A percentile compares a stretch with the other conserved stretches of the same genome.
Conservation (phyloP, 192 early-diverging fungal species). For the Entophlyctis helioformis region DNA sequence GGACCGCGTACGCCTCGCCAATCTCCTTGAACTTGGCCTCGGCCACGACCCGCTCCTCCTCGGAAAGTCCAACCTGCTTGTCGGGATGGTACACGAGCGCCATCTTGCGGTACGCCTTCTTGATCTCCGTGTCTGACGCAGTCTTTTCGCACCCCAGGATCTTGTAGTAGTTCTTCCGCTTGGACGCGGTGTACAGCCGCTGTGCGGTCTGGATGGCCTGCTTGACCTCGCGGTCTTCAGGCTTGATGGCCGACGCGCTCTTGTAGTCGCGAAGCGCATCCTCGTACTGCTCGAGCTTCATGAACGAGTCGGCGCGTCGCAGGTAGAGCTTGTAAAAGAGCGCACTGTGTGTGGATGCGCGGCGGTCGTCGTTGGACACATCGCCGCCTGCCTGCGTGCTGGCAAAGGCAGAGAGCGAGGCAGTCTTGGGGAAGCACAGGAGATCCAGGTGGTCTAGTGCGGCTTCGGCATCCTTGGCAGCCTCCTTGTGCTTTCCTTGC, state of each 20-base stretch:
- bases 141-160: conserved; percentile 66
- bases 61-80: conserved; percentile 61
- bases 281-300: conserved; percentile 61
- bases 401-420: conserved; percentile 4
- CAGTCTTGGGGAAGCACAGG: conserved; percentile 18
- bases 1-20: conserved; percentile 64
- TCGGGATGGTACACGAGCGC: conserved; percentile 88
- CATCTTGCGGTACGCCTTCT: conserved; percentile 46
- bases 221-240: conserved; percentile 40
- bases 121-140: conserved; percentile 59
- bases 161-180: conserved; percentile 94
- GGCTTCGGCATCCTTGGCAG: conserved; percentile 47
- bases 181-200: conserved; percentile 51
- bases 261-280: conserved; percentile 73
- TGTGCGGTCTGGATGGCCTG: conserved; percentile 46
- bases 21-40: conserved; percentile 78
- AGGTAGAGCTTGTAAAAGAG: conserved; percentile 66
- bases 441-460: conserved; percentile 49
- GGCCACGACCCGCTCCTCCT: conserved; percentile 38
- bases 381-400: no score
- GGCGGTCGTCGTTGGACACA: conserved; percentile 18
- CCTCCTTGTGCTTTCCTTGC: conserved; percentile 40
- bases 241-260: conserved; percentile 41
- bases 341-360: conserved; percentile 19
- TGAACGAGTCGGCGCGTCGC: conserved; percentile 60